Evolutionary conservation across 192 early-diverging fungal genomes (phyloP), one percentile per base, ranked within the genome.

Genomic region (Backusella psychrophila): DNA sequence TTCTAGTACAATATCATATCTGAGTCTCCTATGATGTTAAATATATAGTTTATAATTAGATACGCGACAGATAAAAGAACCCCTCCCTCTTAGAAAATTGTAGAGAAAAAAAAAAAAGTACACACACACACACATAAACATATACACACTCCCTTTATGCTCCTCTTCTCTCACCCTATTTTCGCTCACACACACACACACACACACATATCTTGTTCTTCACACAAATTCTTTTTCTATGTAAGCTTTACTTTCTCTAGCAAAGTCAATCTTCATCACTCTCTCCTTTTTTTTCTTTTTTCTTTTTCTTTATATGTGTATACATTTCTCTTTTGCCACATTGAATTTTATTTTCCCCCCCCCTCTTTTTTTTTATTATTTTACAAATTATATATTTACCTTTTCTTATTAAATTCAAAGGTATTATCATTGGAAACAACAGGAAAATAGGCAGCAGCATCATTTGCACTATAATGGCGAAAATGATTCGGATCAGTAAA

Each of bases 1-100:
- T 77, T 77, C 69, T 42, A 77, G 29, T 29, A 77, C 66, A 8
- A 77, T 66, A 66, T 72, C 31, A 66, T 71, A 77, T 26, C 69
- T 34, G 46, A 71, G 70, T 49, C 44, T 49, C 44, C 70, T 71
- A 34, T 44, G 42, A 71, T 46, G 33, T 31, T 26, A 42, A 71
- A 46, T 41, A 23, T 49, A n/a, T 6, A 49, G 17, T 63, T 63
- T 63, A 63, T 63, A 63, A 63, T 63, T 63, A 63, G 56, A 63
- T 68, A 36, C 19, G 31, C 63, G 31, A 66, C 3, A 23, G 4
- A 66, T 33, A 36, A 34, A 6, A n/a, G 14, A 33, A 68, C 21
- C 11, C 6, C 66, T 14, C 34, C 34, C 15, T 68, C 15, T 68
- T 68, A n/a, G 21, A 63, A 63, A 14, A 29, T 23, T 29, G 56